Percentiles rank a stretch among this genome's conserved stretches.
Evolutionary conservation across 805 yeast species (phyloP).

Genomic region (Lipomyces orientalis): DNA sequence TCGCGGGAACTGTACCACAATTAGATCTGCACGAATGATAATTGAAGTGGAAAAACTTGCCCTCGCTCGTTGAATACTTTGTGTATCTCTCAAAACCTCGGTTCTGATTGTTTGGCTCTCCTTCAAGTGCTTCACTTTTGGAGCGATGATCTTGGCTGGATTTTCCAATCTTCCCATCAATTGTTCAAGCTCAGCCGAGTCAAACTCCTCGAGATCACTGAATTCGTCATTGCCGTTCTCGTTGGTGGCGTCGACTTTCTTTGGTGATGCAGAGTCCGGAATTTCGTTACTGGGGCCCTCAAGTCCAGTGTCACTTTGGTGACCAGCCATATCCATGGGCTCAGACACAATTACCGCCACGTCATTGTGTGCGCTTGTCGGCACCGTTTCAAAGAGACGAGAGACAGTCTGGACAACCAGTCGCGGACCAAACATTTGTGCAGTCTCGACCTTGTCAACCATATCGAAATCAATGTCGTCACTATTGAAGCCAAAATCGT

Average conservation of each 20-base stretch:
- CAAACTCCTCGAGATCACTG: conserved; percentile 5
- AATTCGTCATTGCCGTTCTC: not conserved
- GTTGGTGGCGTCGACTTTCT: not conserved
- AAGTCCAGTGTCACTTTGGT: not conserved
- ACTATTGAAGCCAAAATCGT: conserved; percentile 10
- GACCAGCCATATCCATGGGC: not conserved
- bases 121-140: not conserved
- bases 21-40: not conserved
- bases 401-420: not conserved
- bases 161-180: conserved; percentile 7
- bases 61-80: not conserved
- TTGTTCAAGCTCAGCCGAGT: conserved; percentile 2
- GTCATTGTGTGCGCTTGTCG: not conserved
- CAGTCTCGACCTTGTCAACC: conserved; percentile 6
- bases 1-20: conserved; percentile 1
- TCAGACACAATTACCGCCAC: not conserved
- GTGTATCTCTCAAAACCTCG: not conserved
- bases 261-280: not conserved
- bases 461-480: conserved; percentile 22
- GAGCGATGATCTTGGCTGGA: not conserved
- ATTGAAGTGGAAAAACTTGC: not conserved
- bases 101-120: not conserved
- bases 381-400: not conserved
- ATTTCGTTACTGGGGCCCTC: not conserved
- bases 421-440: not conserved